Percentiles rank a stretch among this genome's conserved stretches.
phyloP scores from a whole-genome alignment of 768 basidiomycete genomes.

The Porpolomopsis calyptriformis region DNA sequence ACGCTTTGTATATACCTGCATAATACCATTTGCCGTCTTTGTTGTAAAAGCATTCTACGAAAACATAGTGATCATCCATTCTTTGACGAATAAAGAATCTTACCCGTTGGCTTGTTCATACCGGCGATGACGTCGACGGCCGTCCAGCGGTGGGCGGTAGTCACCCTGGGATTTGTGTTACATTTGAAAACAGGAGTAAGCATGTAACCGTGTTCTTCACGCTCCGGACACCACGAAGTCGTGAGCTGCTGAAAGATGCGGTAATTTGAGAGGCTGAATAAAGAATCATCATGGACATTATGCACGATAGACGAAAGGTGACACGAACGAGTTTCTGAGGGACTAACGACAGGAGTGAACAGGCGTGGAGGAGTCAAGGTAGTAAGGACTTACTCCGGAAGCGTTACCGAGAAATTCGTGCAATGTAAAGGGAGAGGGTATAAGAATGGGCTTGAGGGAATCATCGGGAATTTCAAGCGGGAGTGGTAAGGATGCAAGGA shows the following conservation, averaged over 20 bases:
- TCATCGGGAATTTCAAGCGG: constrained; percentile 56
- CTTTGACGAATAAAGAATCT: not conserved
- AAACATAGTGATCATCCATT: not conserved
- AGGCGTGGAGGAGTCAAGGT: not conserved
- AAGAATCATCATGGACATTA: not conserved
- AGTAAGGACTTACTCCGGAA: constrained; percentile 37
- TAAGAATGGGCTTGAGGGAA: constrained; percentile 54
- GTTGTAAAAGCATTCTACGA: constrained; percentile 68
- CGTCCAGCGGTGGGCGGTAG: constrained; percentile 68
- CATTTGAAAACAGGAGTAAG: constrained; percentile 68
- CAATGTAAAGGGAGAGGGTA: constrained; percentile 52
- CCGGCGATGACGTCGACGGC: constrained; percentile 49
- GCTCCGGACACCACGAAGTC: constrained; percentile 71
- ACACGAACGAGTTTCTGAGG: constrained; percentile 46
- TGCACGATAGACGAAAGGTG: not conserved
- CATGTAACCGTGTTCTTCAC: constrained; percentile 75
- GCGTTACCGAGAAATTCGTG: constrained; percentile 58
- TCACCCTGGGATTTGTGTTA: constrained; percentile 65
- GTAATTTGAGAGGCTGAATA: constrained; percentile 49
- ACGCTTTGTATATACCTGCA: constrained; percentile 64
- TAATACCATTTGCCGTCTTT: constrained; percentile 79
- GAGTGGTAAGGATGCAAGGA: constrained; percentile 51
- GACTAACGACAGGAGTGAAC: constrained; percentile 25
- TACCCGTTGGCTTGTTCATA: constrained; percentile 56
- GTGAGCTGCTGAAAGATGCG: constrained; percentile 56